phyloP scores from a whole-genome alignment of 257 asterid species.

The Fraxinus quadrangulata region DNA sequence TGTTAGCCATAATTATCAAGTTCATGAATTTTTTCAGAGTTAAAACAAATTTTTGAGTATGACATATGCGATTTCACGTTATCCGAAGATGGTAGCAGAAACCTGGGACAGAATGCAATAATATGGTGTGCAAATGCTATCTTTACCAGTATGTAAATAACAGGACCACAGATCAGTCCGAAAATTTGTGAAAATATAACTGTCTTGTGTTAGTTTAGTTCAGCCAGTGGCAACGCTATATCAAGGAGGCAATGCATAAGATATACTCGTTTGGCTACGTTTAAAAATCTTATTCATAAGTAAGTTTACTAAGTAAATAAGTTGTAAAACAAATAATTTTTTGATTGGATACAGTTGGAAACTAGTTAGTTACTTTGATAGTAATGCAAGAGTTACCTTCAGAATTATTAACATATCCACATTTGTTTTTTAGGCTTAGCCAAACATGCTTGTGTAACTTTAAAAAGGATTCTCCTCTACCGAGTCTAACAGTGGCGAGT shows the following conservation, averaged over 20 bases:
- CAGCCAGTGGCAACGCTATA: not conserved
- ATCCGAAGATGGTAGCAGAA: not conserved
- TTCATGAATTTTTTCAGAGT: not conserved
- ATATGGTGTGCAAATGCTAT: not conserved
- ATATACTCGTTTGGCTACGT: not conserved
- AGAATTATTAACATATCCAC: not conserved
- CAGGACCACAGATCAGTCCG: not conserved
- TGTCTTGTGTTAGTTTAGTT: not conserved
- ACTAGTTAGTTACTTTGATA: not conserved
- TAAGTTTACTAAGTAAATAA: not conserved
- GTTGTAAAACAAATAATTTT: not conserved
- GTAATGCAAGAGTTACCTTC: not conserved
- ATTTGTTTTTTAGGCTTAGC: not conserved
- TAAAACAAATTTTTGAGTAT: not conserved
- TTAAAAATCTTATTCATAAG: not conserved
- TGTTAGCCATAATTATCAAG: not conserved
- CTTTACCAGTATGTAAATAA: not conserved
- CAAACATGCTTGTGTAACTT: not conserved
- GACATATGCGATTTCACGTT: not conserved
- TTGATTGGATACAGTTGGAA: not conserved
- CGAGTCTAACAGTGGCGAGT: not conserved
- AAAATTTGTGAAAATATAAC: not conserved
- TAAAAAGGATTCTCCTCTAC: not conserved
- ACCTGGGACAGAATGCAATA: not conserved
- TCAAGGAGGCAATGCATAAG: not conserved